Base-by-base conservation (phyloP, 2,329 filamentous ascomycete species). In the Macrophomina phaseolina region DNA sequence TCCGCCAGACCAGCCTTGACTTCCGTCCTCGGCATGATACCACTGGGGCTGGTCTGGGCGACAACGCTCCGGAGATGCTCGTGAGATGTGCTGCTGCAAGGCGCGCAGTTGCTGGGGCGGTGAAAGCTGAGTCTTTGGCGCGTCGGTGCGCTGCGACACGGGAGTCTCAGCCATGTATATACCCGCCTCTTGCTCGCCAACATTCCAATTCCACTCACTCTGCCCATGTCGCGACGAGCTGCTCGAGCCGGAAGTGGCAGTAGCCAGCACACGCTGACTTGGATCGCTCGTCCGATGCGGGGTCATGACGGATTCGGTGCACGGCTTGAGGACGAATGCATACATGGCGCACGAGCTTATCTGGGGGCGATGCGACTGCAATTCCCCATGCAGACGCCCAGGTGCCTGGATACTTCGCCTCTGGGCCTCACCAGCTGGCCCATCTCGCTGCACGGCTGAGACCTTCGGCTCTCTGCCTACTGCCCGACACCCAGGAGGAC, bases 291-390 rank as follows among this genome's bases (percentile, higher is more conserved):
- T 4, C 23, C 5, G 12, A 28, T 46, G 58, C 58, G 58, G 58
- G 58, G 58, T 49, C 32, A 32, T 42, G 58, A 62, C 58, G 58
- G 58, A 62, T 62, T 62, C 42, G 58, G 58, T 28, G n/a, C 55
- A 7, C 55, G 55, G 7, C 16, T 42, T 12, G 32, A 16, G 32
- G 32, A 55, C 52, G 34, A 28, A 55, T 45, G 42, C 42, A 45
- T 45, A 14, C 9, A 45, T 14, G 16, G 8, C 42, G 11, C 16
- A 14, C 5, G 42, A 14, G 42, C 16, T 45, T 14, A 45, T 45
- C 42, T 2, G 2, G 42, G 42, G 5, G 42, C 42, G 16, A 45
- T 45, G 12, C 42, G 42, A 45, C 16, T 45, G 16, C 5, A n/a
- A 45, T 45, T 16, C 12, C 42, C 11, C 16, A 14, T 45, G 42